Conservation (phyloP, 306 rosid genomes). For the Vicia faba region DNA sequence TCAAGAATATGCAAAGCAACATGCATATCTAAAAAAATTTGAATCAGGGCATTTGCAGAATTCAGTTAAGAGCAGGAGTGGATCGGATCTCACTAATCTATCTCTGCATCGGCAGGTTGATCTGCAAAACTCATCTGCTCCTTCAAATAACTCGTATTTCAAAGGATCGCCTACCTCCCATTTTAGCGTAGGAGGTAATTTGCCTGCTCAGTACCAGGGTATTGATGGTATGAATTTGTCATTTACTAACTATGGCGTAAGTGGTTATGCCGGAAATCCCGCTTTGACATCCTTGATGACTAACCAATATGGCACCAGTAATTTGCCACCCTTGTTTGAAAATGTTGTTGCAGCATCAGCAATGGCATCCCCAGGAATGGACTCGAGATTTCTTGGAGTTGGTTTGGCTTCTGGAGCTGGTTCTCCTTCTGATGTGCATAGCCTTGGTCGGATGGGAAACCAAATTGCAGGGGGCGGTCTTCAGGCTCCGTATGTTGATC, state of each 20-base stretch:
- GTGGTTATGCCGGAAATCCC: constrained; percentile 77
- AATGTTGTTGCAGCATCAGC: constrained; percentile 76
- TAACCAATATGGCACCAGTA: constrained; percentile 73
- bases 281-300: constrained; percentile 78
- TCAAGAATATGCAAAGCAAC: constrained; percentile 70
- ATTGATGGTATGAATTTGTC: constrained; percentile 65
- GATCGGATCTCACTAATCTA: constrained; percentile 47
- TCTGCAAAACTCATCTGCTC: constrained; percentile 52
- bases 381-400: constrained; percentile 65
- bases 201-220: constrained; percentile 65
- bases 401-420: constrained; percentile 50
- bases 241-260: constrained; percentile 63
- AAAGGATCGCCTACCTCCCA: constrained; percentile 68
- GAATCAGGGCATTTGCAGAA: constrained; percentile 47
- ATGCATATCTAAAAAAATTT: constrained; percentile 63
- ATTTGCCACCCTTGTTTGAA: constrained; percentile 75
- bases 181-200: constrained; percentile 62
- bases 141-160: constrained; percentile 52
- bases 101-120: constrained; percentile 64
- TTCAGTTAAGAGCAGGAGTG: constrained; percentile 51
- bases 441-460: constrained; percentile 69
- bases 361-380: constrained; percentile 74
- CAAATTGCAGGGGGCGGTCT: constrained; percentile 66
- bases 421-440: constrained; percentile 64
- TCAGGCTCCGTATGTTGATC: constrained; percentile 85